Evolutionary conservation across 192 early-diverging fungal genomes (phyloP), one percentile per base, ranked within the genome.

Genomic region (Podila epigama): DNA sequence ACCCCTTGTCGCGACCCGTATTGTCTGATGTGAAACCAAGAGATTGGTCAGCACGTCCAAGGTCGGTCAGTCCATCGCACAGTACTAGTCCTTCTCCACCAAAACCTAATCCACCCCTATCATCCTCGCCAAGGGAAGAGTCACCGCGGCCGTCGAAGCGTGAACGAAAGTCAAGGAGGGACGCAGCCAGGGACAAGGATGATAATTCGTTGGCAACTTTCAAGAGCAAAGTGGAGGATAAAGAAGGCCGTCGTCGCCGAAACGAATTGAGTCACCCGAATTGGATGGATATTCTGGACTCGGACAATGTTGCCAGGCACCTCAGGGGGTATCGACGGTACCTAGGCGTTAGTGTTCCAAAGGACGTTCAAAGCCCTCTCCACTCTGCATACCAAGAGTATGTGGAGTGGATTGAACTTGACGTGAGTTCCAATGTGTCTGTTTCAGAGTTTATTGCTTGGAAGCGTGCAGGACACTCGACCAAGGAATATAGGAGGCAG

Each of bases 331-430:
- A 35, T 12, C 55, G 55, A n/a, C 55, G 55, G 9, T 16, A n/a
- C 31, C 32, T 20, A 16, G 8, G 16, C 18, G 34, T 32, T 35
- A 57, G 32, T n/a, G 7, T 20, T 33, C 5, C 2, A 8, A 4
- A 8, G 10, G 9, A 27, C 11, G 5, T 9, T 16, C 57, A 31
- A 8, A 66, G 64, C 31, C 60, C 73, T 0, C 63, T 42, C 4
- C 5, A 68, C 0, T 77, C 73, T 4, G 58, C 42, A 4, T 77
- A 48, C 39, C 73, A 77, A 22, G 73, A 77, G 58, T 77, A 68
- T n/a, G 42, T 57, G 1, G 73, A 77, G n/a, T 77, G 73, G 73
- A 50, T 77, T 31, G 73, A 63, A 48, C 50, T 77, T 27, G 73
- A 68, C 28, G 34, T 66, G 11, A 52, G 44, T 5, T 51, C 51